Evolutionary conservation across 805 yeast species (phyloP), one percentile per base, ranked within the genome.

Genomic region (Wickerhamomyces mucosus): DNA sequence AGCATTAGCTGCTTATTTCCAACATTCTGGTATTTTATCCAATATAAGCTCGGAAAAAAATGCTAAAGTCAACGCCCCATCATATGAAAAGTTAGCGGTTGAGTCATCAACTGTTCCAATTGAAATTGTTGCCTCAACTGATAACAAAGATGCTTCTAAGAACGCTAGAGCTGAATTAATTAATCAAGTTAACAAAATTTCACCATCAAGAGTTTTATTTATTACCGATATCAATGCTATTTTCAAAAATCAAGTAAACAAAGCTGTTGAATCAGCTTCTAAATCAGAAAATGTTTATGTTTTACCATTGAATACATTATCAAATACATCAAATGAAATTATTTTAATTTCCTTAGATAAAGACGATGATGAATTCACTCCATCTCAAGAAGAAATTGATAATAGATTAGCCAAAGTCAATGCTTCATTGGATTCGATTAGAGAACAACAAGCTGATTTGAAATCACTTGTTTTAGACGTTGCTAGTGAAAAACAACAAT

Each of bases 161-260:
- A 46, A 53, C 11, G 81, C 85, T 22, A 82, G 88, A 56, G 76
- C 74, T 41, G 72, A 72, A 14, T 64, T 92, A 36, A 84, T 92
- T 36, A 65, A 72, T 21, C 57, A 67, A 15, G 95, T 92, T 34
- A 86, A 84, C 56, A 61, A 65, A 32, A 66, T 78, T 34, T 63
- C 84, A 7, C 95, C 96, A 21, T 62, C 69, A 26, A 71, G 72
- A 36, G 69, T 84, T 21, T 58, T 59, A 37, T 59, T 61, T 9
- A 59, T 84, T 27, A 51, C 61, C 7, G 95, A 82, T 45, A 68
- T 89, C 41, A 84, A 80, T 43, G 57, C 73, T 10, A 73, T 79
- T 48, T 70, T 80, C 37, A 51, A 65, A 29, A 48, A 55, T 14
- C 65, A 63, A 39, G 65, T 79, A 13, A 65, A 63, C 4, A 42